These are phyloP conservation scores for Echinosophora koreensis DNA, from an alignment of 306 rosid genomes.

Conservation along the genomic window DNA sequence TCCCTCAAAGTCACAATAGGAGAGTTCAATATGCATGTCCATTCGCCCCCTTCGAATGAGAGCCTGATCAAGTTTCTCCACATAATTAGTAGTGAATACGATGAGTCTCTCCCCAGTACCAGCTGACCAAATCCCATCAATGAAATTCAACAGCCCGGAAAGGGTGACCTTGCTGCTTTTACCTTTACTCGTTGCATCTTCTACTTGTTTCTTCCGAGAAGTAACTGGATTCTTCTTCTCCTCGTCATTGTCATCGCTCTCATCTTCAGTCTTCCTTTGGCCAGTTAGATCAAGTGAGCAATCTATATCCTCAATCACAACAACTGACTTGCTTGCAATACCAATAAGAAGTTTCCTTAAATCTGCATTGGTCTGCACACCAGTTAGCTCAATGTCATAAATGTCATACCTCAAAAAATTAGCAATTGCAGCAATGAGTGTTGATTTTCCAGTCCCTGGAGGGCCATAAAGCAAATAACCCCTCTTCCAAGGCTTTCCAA, in stretches of 20 bases:
- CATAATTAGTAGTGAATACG: slow-evolving; percentile 72
- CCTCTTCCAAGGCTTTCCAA: slow-evolving; percentile 76
- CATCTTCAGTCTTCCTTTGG: slow-evolving; percentile 45
- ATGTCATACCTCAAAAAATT: slow-evolving; percentile 63
- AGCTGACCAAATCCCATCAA: slow-evolving; percentile 79
- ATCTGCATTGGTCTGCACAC: slow-evolving; percentile 62
- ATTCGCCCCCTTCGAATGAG: slow-evolving; percentile 74
- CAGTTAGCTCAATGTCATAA: slow-evolving; percentile 68
- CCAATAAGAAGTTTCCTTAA: slow-evolving; percentile 62
- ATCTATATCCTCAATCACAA: slow-evolving; percentile 77
- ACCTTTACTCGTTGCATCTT: slow-evolving; percentile 22
- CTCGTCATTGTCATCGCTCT: slow-evolving; percentile 42
- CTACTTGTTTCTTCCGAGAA: neutral
- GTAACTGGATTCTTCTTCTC: slow-evolving; percentile 38
- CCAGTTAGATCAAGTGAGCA: slow-evolving; percentile 70
- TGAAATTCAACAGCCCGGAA: slow-evolving; percentile 67
- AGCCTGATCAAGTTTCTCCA: slow-evolving; percentile 79
- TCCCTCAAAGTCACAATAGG: slow-evolving; percentile 66
- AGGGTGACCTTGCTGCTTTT: slow-evolving; percentile 64
- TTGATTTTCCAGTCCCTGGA: slow-evolving; percentile 82
- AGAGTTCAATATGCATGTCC: slow-evolving; percentile 75
- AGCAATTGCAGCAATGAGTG: slow-evolving; percentile 77
- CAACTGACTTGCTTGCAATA: slow-evolving; percentile 60
- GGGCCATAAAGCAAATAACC: slow-evolving; percentile 81
- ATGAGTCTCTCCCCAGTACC: slow-evolving; percentile 68